phyloP scores from a whole-genome alignment of 2,329 filamentous ascomycete species.

The Didymella exigua region DNA sequence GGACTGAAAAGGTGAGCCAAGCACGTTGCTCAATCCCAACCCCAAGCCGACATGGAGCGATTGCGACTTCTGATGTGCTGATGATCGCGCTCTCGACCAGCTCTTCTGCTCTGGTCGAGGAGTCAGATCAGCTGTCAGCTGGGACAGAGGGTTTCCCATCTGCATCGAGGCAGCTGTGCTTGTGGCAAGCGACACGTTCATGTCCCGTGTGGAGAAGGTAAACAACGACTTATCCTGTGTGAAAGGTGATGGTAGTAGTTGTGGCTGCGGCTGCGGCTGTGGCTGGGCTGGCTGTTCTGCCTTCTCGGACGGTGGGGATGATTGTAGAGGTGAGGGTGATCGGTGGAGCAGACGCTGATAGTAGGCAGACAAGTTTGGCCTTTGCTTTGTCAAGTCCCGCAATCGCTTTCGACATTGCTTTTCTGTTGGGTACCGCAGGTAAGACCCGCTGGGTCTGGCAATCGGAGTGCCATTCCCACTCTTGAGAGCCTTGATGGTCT shows the following conservation, averaged over 20 bases:
- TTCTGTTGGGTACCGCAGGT: slow-evolving; percentile 62
- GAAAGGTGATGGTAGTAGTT: slow-evolving; percentile 51
- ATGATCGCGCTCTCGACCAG: slow-evolving; percentile 54
- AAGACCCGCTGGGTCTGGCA: slow-evolving; percentile 43
- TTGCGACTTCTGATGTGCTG: slow-evolving; percentile 58
- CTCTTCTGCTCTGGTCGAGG: slow-evolving; percentile 46
- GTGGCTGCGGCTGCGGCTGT: slow-evolving; percentile 40
- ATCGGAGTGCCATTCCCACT: slow-evolving; percentile 58
- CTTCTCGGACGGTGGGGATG: slow-evolving; percentile 43
- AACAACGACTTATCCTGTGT: slow-evolving; percentile 23
- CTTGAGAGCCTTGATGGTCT: slow-evolving; percentile 50
- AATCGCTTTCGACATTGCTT: slow-evolving; percentile 63
- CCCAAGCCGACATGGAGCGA: slow-evolving; percentile 56
- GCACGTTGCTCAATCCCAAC: slow-evolving; percentile 48
- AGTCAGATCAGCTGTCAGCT: slow-evolving; percentile 48
- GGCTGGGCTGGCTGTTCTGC: slow-evolving; percentile 9
- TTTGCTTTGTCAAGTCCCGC: slow-evolving; percentile 64
- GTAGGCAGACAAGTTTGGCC: slow-evolving; percentile 66
- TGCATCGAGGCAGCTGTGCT: slow-evolving; percentile 61
- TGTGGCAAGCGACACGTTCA: slow-evolving; percentile 58
- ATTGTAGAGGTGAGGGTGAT: slow-evolving; percentile 64
- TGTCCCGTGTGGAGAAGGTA: slow-evolving; percentile 55
- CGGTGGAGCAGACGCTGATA: slow-evolving; percentile 67
- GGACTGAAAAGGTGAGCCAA: slow-evolving; percentile 53
- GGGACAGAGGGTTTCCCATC: slow-evolving; percentile 54